These are phyloP conservation scores for Paecilomyces fulvus DNA, from an alignment of 2,329 filamentous ascomycete genomes.

Conservation along the genomic window DNA sequence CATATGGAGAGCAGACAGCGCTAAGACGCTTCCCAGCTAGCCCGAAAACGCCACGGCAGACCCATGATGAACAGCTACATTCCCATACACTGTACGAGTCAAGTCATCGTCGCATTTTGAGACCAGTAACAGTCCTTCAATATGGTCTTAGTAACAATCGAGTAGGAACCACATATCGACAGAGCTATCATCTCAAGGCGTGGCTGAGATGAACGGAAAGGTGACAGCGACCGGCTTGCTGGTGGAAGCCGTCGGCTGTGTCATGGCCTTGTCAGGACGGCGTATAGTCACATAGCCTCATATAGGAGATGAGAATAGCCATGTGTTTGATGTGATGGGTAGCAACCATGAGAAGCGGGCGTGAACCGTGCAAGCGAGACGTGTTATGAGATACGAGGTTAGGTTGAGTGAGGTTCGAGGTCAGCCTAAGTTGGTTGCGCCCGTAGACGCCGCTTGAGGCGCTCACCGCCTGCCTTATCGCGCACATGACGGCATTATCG, in stretches of 20 bases:
- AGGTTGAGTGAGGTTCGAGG: slow-evolving; percentile 3
- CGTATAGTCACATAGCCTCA: neutral
- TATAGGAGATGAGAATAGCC: neutral
- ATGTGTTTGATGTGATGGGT: neutral
- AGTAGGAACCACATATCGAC: neutral
- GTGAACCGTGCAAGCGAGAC: neutral
- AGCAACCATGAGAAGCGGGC: slow-evolving; percentile 4
- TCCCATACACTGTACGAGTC: neutral
- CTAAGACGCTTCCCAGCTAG: neutral
- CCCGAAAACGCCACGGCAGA: neutral
- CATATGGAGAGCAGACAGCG: neutral
- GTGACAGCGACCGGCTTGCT: neutral
- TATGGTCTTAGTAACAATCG: neutral
- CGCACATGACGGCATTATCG: neutral
- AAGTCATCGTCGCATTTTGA: neutral
- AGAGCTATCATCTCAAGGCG: neutral
- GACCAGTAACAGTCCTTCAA: neutral
- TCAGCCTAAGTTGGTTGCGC: neutral
- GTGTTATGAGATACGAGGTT: slow-evolving; percentile 1
- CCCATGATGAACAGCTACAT: neutral
- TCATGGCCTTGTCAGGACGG: neutral
- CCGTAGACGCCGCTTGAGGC: neutral
- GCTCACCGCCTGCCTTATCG: neutral
- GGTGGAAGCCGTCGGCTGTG: neutral
- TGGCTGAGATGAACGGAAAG: neutral